phyloP scores from a whole-genome alignment of 2,329 filamentous ascomycete species.

The Beauveria sp. region DNA sequence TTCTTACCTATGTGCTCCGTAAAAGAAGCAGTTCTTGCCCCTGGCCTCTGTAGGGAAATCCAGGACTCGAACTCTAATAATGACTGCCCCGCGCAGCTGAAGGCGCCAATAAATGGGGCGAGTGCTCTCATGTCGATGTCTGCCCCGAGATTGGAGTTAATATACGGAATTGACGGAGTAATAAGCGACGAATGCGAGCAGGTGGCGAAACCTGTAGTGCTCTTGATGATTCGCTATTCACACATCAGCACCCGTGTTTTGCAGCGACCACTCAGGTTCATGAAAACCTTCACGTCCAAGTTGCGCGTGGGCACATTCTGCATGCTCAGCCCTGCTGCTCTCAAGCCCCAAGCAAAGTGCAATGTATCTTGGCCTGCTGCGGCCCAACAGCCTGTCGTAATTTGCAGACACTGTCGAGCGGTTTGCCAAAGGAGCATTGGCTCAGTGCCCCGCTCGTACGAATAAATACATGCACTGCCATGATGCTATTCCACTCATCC shows the following conservation, averaged over 20 bases:
- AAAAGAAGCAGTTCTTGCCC: no score
- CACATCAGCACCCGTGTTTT: background rate
- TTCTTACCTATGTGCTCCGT: no score
- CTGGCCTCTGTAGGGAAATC: no score
- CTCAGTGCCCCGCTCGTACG: no score
- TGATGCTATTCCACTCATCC: no score
- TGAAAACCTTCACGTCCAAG: background rate
- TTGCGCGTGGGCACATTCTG: background rate
- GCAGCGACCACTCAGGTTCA: background rate
- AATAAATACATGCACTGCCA: no score
- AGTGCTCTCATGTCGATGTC: background rate
- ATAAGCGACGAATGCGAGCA: background rate
- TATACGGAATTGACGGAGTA: background rate
- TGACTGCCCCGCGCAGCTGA: constrained; percentile 1
- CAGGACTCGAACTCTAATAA: background rate
- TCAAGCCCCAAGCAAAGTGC: background rate
- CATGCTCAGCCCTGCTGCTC: background rate
- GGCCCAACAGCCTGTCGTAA: background rate
- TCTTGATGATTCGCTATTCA: background rate
- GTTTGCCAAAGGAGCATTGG: no score
- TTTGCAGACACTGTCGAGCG: background rate
- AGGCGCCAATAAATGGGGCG: background rate
- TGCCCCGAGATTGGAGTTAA: background rate
- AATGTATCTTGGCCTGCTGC: background rate
- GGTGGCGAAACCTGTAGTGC: background rate